Evolutionary conservation across 768 basidiomycete genomes (phyloP).

Genomic region (Baorangia bicolor): DNA sequence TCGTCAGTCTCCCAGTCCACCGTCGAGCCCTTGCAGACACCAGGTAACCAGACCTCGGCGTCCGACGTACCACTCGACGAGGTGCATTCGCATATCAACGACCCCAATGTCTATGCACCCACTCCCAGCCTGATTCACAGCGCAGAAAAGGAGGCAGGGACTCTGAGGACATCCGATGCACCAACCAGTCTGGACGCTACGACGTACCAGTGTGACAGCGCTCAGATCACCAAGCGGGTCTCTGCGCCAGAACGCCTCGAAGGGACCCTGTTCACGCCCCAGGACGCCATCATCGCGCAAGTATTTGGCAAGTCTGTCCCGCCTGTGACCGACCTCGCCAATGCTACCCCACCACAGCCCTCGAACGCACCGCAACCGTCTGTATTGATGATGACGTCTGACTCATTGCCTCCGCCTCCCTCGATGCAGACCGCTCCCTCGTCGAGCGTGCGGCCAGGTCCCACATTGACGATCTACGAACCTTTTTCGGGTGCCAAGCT

Average conservation of each 20-base stretch:
- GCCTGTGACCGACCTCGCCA: background rate
- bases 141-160: slow-evolving; percentile 8
- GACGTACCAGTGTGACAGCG: background rate
- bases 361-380: slow-evolving; percentile 12
- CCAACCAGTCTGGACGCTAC: slow-evolving; percentile 6
- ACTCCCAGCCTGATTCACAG: slow-evolving; percentile 19
- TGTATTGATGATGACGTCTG: slow-evolving; percentile 12
- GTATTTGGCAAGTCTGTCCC: slow-evolving; percentile 19
- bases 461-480: slow-evolving; percentile 28
- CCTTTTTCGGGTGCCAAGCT: slow-evolving; percentile 34
- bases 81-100: slow-evolving; percentile 24
- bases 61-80: slow-evolving; percentile 25
- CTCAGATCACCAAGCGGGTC: background rate
- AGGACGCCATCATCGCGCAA: slow-evolving; percentile 61
- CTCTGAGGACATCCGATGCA: slow-evolving; percentile 10
- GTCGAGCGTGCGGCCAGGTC: background rate
- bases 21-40: slow-evolving; percentile 13
- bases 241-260: background rate
- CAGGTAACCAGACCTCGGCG: slow-evolving; percentile 13
- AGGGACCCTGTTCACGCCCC: slow-evolving; percentile 46
- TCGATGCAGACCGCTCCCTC: slow-evolving; percentile 5
- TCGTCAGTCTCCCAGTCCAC: slow-evolving; percentile 21
- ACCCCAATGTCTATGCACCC: slow-evolving; percentile 23
- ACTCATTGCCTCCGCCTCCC: slow-evolving; percentile 11
- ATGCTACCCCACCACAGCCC: background rate